Conservation (phyloP, 176 grass and related monocot species). For the Calamus simplicifolius region DNA sequence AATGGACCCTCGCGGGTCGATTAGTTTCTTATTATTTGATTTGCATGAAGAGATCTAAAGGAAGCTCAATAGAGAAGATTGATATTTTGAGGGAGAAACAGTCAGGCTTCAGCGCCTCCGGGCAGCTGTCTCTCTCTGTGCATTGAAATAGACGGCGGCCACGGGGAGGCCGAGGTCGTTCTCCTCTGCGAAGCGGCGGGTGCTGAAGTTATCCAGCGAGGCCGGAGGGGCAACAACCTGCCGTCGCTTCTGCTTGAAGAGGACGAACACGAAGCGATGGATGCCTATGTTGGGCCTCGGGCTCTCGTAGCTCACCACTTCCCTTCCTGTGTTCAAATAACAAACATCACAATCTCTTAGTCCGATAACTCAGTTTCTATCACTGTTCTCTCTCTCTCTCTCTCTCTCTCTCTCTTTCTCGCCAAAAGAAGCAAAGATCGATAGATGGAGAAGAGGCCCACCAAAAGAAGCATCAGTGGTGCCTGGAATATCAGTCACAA, state of each 20-base stretch:
- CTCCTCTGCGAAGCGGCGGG: slow-evolving; percentile 63
- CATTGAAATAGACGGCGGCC: slow-evolving; percentile 85
- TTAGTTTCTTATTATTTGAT: too few relatives aligned
- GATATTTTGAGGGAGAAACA: background rate
- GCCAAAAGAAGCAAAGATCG: background rate
- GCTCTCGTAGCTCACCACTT: slow-evolving; percentile 65
- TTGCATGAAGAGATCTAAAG: too few relatives aligned
- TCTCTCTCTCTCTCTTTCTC: too few relatives aligned
- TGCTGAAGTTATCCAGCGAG: slow-evolving; percentile 58
- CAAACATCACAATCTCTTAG: background rate
- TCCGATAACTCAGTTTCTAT: too few relatives aligned
- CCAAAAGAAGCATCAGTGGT: slow-evolving; percentile 85
- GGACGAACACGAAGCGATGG: slow-evolving; percentile 89
- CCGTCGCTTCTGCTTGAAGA: slow-evolving; percentile 71
- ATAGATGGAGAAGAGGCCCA: slow-evolving; percentile 27
- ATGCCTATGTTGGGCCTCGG: slow-evolving; percentile 83
- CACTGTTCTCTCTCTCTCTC: too few relatives aligned
- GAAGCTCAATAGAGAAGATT: too few relatives aligned
- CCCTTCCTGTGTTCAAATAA: slow-evolving; percentile 34
- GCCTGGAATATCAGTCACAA: slow-evolving; percentile 91
- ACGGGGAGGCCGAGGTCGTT: slow-evolving; percentile 76
- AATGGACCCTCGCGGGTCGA: too few relatives aligned
- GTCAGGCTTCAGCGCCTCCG: slow-evolving; percentile 39
- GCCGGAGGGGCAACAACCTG: slow-evolving; percentile 37
- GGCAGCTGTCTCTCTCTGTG: slow-evolving; percentile 81